Evolutionary conservation across 208 protist genomes (phyloP).

Genomic region (Leishmania major): DNA sequence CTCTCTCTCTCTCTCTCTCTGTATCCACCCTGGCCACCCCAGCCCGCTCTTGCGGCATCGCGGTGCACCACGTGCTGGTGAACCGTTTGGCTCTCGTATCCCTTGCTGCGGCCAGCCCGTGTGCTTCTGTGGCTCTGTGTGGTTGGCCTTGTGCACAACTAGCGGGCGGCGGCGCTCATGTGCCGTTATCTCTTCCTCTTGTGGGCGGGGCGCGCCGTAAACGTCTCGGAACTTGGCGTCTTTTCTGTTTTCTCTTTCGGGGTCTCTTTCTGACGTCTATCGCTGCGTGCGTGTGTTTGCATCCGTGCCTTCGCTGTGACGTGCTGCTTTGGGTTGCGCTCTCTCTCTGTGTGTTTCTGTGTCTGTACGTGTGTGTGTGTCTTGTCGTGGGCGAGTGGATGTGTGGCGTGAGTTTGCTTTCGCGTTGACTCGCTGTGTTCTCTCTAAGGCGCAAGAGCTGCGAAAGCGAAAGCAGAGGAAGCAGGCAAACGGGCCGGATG

Average conservation of each 20-base stretch:
- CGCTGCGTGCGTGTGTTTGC: background rate
- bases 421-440: background rate
- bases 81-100: background rate
- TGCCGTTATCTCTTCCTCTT: background rate
- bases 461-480: background rate
- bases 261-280: background rate
- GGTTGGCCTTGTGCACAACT: background rate
- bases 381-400: background rate
- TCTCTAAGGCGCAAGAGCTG: background rate
- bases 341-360: background rate
- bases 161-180: background rate
- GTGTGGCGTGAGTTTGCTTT: background rate
- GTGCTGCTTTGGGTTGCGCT: background rate
- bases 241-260: background rate
- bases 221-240: background rate
- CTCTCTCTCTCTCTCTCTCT: background rate
- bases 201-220: background rate
- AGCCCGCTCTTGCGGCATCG: background rate
- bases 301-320: background rate
- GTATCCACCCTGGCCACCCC: background rate
- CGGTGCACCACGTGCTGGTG: background rate
- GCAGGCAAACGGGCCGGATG: no score
- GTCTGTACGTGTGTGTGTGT: background rate
- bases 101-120: background rate
- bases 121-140: background rate